Conservation (phyloP, 2,329 filamentous ascomycete species). For the Cadophora luteo-olivacea region DNA sequence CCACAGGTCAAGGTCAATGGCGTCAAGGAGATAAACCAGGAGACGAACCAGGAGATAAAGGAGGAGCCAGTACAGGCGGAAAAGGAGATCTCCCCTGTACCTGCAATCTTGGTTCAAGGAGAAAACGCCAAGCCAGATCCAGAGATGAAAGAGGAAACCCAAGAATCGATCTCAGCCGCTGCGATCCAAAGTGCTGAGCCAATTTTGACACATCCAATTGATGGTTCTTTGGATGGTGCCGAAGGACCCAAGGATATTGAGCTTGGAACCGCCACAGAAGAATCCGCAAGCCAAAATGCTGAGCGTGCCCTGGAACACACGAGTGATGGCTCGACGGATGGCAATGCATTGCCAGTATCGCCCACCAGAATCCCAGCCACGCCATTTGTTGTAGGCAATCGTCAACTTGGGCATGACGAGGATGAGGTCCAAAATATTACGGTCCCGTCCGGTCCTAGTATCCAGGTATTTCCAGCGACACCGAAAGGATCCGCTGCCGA, state of each 20-base stretch:
- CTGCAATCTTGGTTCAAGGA: not conserved
- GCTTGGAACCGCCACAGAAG: not conserved
- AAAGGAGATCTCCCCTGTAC: not conserved
- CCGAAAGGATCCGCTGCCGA: constrained; percentile 18
- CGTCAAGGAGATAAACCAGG: not conserved
- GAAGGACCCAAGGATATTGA: not conserved
- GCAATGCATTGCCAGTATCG: not conserved
- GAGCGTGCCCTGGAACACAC: not conserved
- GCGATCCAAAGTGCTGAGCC: not conserved
- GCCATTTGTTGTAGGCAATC: constrained; percentile 29
- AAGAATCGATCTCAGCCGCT: not conserved
- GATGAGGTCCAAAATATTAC: constrained; percentile 18
- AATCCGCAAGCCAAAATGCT: not conserved
- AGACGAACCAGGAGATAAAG: not conserved
- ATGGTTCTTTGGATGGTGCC: not conserved
- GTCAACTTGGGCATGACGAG: constrained; percentile 26
- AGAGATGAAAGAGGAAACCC: not conserved
- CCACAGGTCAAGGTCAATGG: not conserved
- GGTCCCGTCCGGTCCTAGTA: constrained; percentile 30
- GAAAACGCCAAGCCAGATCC: constrained; percentile 10
- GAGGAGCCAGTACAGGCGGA: not conserved
- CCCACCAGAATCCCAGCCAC: constrained; percentile 18
- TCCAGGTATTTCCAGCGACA: constrained; percentile 37
- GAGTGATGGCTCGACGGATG: not conserved
- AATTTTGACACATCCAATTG: not conserved